Percentiles rank a stretch among this genome's conserved stretches.
These are phyloP conservation scores for Leccinum uliginosum DNA, from an alignment of 768 basidiomycete species.

Conservation along the genomic window DNA sequence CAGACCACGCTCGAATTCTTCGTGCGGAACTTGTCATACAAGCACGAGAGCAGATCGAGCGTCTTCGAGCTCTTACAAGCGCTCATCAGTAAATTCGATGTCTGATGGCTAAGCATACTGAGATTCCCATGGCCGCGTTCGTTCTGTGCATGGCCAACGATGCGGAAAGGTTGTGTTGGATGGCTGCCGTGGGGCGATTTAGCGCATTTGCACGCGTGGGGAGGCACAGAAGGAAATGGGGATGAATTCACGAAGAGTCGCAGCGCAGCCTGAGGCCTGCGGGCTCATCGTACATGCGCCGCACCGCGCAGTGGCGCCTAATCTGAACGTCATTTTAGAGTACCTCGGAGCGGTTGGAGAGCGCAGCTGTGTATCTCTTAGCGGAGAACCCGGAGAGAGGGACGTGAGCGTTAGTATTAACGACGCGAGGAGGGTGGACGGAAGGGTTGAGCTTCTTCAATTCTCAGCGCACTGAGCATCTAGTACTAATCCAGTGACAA, in stretches of 20 bases:
- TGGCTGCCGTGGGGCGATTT: slow-evolving; percentile 80
- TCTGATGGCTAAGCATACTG: slow-evolving; percentile 72
- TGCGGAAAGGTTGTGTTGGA: slow-evolving; percentile 82
- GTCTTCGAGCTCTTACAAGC: slow-evolving; percentile 69
- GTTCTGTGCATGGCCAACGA: slow-evolving; percentile 95
- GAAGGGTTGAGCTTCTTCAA: too few relatives aligned
- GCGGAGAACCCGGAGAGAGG: neutral
- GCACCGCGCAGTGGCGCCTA: slow-evolving; percentile 36
- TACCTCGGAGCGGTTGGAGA: neutral
- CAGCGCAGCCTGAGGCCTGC: slow-evolving; percentile 70
- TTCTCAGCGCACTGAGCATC: too few relatives aligned
- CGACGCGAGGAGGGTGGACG: too few relatives aligned
- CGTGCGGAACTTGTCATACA: slow-evolving; percentile 87
- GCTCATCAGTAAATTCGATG: slow-evolving; percentile 79
- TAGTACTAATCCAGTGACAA: neutral
- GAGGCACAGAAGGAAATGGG: slow-evolving; percentile 54
- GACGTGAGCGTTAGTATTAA: too few relatives aligned
- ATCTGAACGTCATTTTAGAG: too few relatives aligned
- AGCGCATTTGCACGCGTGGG: slow-evolving; percentile 78
- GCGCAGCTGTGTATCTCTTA: neutral
- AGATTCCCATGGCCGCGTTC: slow-evolving; percentile 85
- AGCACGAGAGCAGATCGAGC: slow-evolving; percentile 85
- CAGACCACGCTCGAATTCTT: slow-evolving; percentile 87
- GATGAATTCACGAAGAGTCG: slow-evolving; percentile 47
- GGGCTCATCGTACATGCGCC: slow-evolving; percentile 74